A percentile compares a stretch with the other conserved stretches of the same genome.
These are phyloP conservation scores for Diutina neorugosa DNA, from an alignment of 1,139 yeast genomes.

Conservation along the genomic window DNA sequence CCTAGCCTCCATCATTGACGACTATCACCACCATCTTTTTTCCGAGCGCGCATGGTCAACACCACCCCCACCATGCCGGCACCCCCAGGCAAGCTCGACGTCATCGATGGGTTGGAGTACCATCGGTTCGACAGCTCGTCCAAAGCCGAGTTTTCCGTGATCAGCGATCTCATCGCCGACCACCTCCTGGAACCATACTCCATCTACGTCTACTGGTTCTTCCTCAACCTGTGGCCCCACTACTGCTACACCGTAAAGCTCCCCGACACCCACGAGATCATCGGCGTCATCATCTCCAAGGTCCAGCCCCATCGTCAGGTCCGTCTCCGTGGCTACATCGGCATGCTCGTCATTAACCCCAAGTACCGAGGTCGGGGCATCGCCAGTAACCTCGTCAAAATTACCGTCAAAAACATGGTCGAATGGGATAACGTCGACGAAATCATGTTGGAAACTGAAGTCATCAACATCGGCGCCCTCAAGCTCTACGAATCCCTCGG, in stretches of 20 bases:
- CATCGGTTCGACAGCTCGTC: not conserved
- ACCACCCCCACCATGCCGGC: not conserved
- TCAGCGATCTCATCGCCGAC: slow-evolving; percentile 19
- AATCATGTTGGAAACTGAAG: slow-evolving; percentile 85
- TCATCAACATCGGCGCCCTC: slow-evolving; percentile 66
- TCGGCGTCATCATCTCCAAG: slow-evolving; percentile 82
- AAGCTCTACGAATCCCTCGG: slow-evolving; percentile 78
- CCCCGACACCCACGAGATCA: slow-evolving; percentile 18
- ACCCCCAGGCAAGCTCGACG: not conserved
- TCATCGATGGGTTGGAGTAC: slow-evolving; percentile 1
- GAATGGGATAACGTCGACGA: slow-evolving; percentile 60
- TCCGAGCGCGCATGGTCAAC: not conserved
- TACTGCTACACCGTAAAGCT: slow-evolving; percentile 17
- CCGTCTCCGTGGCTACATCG: slow-evolving; percentile 78
- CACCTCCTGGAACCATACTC: slow-evolving; percentile 38
- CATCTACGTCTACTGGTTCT: slow-evolving; percentile 37
- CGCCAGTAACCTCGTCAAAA: slow-evolving; percentile 57
- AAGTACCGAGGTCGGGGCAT: slow-evolving; percentile 66
- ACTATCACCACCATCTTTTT: not conserved
- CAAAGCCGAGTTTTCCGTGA: slow-evolving; percentile 10
- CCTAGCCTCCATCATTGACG: too few species aligned
- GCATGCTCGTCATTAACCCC: slow-evolving; percentile 84
- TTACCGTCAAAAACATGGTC: slow-evolving; percentile 57
- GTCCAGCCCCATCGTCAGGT: slow-evolving; percentile 67
- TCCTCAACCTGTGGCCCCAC: slow-evolving; percentile 35